These are phyloP conservation scores for Hippophae gyantsensis DNA, from an alignment of 306 rosid genomes.

Conservation along the genomic window DNA sequence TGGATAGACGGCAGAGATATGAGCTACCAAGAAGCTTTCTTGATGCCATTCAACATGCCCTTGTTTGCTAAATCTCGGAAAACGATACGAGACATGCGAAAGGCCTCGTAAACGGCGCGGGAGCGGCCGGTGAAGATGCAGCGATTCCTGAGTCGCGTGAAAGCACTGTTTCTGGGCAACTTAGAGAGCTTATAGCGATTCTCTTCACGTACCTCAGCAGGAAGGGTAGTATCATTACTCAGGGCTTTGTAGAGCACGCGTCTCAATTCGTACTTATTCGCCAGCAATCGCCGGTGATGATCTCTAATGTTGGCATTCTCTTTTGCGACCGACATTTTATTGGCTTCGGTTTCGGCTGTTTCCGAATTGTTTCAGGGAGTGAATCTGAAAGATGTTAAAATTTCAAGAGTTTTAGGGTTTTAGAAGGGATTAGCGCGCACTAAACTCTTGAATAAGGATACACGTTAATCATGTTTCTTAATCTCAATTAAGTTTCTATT, in stretches of 20 bases:
- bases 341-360: too few relatives aligned
- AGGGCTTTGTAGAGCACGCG: slow-evolving; percentile 40
- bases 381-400: too few relatives aligned
- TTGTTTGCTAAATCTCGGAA: slow-evolving; percentile 35
- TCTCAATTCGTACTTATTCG: slow-evolving; percentile 29
- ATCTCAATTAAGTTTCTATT: too few relatives aligned
- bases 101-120: slow-evolving; percentile 35
- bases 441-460: too few relatives aligned
- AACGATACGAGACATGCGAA: slow-evolving; percentile 49
- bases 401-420: too few relatives aligned
- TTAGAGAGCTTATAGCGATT: slow-evolving; percentile 38
- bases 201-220: slow-evolving; percentile 28
- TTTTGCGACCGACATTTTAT: slow-evolving; percentile 10
- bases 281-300: slow-evolving; percentile 32
- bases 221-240: slow-evolving; percentile 34
- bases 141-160: slow-evolving; percentile 45
- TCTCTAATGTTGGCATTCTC: slow-evolving; percentile 46
- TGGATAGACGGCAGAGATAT: too few relatives aligned
- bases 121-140: slow-evolving; percentile 52
- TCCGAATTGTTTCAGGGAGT: too few relatives aligned
- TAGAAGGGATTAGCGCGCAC: too few relatives aligned
- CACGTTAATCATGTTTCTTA: too few relatives aligned
- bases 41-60: slow-evolving; percentile 32
- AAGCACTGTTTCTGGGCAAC: slow-evolving; percentile 46
- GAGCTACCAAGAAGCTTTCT: slow-evolving; percentile 47